A percentile compares a stretch with the other conserved stretches of the same genome.
These are phyloP conservation scores for Colletotrichum zoysiae DNA, from an alignment of 2,329 filamentous ascomycete genomes.

Conservation along the genomic window DNA sequence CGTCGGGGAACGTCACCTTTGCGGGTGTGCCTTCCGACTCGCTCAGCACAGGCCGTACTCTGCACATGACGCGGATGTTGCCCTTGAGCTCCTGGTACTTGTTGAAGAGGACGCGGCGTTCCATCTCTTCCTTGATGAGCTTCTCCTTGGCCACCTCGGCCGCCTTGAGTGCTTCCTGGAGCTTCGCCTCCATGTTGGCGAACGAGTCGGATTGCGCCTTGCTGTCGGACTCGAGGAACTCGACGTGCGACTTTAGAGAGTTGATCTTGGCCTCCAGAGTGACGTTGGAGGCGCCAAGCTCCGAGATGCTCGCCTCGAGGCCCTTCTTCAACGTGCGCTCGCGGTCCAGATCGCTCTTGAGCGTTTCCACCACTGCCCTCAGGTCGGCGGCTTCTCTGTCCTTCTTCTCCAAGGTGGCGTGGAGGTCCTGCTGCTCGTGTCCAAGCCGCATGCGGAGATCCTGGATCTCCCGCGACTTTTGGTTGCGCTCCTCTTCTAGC, in stretches of 20 bases:
- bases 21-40: slow-evolving; percentile 74
- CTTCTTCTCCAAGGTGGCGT: slow-evolving; percentile 61
- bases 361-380: slow-evolving; percentile 58
- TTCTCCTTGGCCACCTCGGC: slow-evolving; percentile 82
- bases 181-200: slow-evolving; percentile 81
- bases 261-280: slow-evolving; percentile 81
- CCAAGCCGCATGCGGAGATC: slow-evolving; percentile 69
- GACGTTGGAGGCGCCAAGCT: slow-evolving; percentile 71
- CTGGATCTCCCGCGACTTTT: slow-evolving; percentile 72
- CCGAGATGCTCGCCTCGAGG: slow-evolving; percentile 66
- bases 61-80: slow-evolving; percentile 98
- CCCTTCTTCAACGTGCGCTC: slow-evolving; percentile 73
- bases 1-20: slow-evolving; percentile 82
- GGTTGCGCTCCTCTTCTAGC: slow-evolving; percentile 73
- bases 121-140: slow-evolving; percentile 89
- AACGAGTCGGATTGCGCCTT: slow-evolving; percentile 91
- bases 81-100: slow-evolving; percentile 98
- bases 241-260: slow-evolving; percentile 83
- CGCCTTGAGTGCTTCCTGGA: slow-evolving; percentile 80
- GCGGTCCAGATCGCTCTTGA: slow-evolving; percentile 66
- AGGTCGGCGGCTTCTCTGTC: slow-evolving; percentile 67
- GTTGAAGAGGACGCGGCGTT: slow-evolving; percentile 93
- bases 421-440: slow-evolving; percentile 65
- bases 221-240: slow-evolving; percentile 90
- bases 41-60: slow-evolving; percentile 82